phyloP scores from a whole-genome alignment of 495 filamentous ascomycete species.

The Aspergillus sclerotioniger region DNA sequence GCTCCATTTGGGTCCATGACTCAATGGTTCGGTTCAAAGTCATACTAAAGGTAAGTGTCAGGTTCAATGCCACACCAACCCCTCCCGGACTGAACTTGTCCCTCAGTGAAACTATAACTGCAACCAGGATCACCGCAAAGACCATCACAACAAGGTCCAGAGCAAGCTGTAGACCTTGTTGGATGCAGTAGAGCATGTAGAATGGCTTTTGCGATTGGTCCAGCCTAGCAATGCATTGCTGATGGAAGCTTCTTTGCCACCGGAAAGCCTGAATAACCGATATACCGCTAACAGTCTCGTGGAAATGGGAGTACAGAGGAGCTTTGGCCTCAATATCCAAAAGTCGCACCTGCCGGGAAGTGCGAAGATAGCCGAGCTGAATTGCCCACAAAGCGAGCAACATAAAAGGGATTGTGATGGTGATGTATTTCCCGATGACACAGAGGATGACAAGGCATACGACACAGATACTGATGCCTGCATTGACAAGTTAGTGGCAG shows the following conservation, averaged over 20 bases:
- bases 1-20: constrained; percentile 53
- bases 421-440: constrained; percentile 26
- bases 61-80: constrained; percentile 62
- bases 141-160: constrained; percentile 59
- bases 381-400: constrained; percentile 41
- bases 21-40: constrained; percentile 31
- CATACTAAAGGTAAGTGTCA: constrained; percentile 56
- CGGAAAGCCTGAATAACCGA: constrained; percentile 70
- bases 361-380: constrained; percentile 55
- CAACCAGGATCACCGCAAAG: constrained; percentile 53
- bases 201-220: constrained; percentile 54
- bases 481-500: background rate
- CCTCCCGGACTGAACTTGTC: constrained; percentile 48
- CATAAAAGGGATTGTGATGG: constrained; percentile 16
- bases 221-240: constrained; percentile 53
- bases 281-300: constrained; percentile 62
- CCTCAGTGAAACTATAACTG: constrained; percentile 38
- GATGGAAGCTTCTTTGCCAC: constrained; percentile 35
- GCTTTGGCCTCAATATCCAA: constrained; percentile 56
- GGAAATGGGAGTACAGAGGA: constrained; percentile 72
- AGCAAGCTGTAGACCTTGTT: constrained; percentile 69
- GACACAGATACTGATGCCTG: constrained; percentile 25
- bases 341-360: constrained; percentile 60
- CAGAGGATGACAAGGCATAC: constrained; percentile 27
- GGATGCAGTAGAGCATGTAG: constrained; percentile 61